Conservation (phyloP, 192 early-diverging fungal genomes). For the Irineochytrium annulatum region DNA sequence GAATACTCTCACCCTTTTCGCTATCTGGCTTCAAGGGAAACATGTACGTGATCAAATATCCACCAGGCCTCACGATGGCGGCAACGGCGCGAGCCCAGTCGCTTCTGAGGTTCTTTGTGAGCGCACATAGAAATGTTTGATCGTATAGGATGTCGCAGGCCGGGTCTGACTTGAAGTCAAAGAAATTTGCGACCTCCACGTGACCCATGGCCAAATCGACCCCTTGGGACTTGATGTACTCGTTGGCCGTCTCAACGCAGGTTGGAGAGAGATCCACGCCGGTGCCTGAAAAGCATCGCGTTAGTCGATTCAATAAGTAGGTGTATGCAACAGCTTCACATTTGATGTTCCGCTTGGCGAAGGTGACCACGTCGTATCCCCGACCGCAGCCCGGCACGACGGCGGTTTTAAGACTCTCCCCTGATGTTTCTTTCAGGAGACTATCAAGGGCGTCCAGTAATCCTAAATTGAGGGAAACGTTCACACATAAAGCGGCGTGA, state of each 20-base stretch:
- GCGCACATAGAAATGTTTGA: slow-evolving; percentile 82
- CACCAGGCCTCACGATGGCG: slow-evolving; percentile 61
- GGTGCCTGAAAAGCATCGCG: too few relatives aligned
- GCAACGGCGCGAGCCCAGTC: slow-evolving; percentile 65
- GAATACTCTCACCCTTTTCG: too few relatives aligned
- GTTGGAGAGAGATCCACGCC: too few relatives aligned
- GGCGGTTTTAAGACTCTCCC: too few relatives aligned
- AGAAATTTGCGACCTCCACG: slow-evolving; percentile 69
- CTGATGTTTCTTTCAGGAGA: too few relatives aligned
- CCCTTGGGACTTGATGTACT: too few relatives aligned
- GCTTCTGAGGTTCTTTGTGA: slow-evolving; percentile 57
- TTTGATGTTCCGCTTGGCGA: slow-evolving; percentile 47
- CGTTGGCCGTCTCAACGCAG: too few relatives aligned
- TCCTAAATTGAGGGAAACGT: too few relatives aligned
- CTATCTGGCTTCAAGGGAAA: slow-evolving; percentile 62
- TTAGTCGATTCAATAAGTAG: too few relatives aligned
- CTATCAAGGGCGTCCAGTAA: too few relatives aligned
- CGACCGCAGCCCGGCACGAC: slow-evolving; percentile 34
- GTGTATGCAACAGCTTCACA: too few relatives aligned
- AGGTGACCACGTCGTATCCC: slow-evolving; percentile 73
- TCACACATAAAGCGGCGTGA: too few relatives aligned
- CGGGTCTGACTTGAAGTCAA: slow-evolving; percentile 40
- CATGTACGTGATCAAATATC: slow-evolving; percentile 73
- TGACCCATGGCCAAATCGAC: slow-evolving; percentile 37
- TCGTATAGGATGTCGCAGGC: slow-evolving; percentile 74